Percentiles rank a stretch among this genome's conserved stretches.
Evolutionary conservation across 2,329 filamentous ascomycete genomes (phyloP).

Genomic region (Torrubiellomyces zombiae): DNA sequence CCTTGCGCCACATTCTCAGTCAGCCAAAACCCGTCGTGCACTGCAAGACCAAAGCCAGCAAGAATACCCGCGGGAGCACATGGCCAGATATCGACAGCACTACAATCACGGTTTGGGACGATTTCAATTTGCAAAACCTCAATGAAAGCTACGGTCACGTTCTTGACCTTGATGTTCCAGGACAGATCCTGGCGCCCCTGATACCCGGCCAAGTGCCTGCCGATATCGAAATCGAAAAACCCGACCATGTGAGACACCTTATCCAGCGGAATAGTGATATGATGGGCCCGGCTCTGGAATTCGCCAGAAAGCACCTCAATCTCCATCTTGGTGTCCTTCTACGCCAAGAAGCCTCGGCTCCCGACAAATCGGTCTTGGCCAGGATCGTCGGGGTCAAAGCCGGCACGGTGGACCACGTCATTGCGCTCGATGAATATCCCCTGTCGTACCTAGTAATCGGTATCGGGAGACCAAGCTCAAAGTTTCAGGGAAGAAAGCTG

Average conservation of each 20-base stretch:
- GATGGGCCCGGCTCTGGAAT: background rate
- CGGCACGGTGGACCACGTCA: background rate
- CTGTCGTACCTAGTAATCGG: background rate
- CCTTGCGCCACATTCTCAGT: background rate
- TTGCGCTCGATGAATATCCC: background rate
- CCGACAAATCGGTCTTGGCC: background rate
- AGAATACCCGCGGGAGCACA: background rate
- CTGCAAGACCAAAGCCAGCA: background rate
- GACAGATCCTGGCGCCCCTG: background rate
- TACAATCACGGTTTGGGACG: background rate
- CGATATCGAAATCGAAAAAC: background rate
- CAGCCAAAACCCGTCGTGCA: background rate
- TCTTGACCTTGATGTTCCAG: background rate
- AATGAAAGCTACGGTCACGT: slow-evolving; percentile 1
- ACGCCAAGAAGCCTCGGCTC: background rate
- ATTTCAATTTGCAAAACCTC: background rate
- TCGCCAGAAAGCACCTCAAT: background rate
- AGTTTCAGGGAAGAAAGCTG: background rate
- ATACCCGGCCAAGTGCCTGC: no score
- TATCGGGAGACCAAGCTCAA: background rate
- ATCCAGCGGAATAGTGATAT: background rate
- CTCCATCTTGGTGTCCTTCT: background rate
- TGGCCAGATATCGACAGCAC: background rate
- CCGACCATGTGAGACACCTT: background rate
- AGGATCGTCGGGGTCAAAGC: background rate